Conservation (phyloP, 208 protist species). For the Naegleria gruberi region DNA sequence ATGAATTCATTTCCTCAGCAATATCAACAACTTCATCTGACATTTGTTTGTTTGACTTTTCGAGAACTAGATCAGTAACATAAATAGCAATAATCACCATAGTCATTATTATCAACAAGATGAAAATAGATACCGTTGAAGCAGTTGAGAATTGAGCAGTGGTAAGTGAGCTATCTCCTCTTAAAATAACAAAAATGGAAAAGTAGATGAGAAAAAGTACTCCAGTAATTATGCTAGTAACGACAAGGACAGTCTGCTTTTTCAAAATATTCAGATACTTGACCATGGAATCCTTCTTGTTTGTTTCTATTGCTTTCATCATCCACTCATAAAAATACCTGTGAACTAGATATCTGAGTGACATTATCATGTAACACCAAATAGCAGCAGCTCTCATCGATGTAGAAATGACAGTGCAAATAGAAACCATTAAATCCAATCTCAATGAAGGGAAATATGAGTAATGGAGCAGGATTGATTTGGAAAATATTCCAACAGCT, state of each 20-base stretch:
- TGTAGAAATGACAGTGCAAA: not conserved
- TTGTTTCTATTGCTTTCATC: not conserved
- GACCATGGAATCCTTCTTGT: not conserved
- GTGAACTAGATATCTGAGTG: not conserved
- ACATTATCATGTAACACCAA: not conserved
- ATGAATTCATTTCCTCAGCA: not conserved
- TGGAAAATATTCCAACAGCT: not conserved
- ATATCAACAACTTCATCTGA: not conserved
- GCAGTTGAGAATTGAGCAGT: not conserved
- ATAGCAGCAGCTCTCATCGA: not conserved
- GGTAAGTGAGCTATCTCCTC: not conserved
- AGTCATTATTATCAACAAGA: not conserved
- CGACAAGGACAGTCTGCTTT: not conserved
- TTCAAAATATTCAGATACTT: not conserved
- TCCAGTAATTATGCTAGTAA: not conserved
- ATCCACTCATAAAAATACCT: not conserved
- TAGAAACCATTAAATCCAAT: not conserved
- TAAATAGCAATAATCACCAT: not conserved
- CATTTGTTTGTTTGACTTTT: not conserved
- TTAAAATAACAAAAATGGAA: not conserved
- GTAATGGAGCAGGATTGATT: not conserved
- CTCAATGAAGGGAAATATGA: too few relatives aligned
- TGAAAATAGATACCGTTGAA: not conserved
- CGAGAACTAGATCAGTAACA: not conserved
- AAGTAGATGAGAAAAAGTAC: not conserved